Evolutionary conservation across 345 rosid species (phyloP), one percentile per base, ranked within the genome.

Genomic region (Kernera saxatilis): DNA sequence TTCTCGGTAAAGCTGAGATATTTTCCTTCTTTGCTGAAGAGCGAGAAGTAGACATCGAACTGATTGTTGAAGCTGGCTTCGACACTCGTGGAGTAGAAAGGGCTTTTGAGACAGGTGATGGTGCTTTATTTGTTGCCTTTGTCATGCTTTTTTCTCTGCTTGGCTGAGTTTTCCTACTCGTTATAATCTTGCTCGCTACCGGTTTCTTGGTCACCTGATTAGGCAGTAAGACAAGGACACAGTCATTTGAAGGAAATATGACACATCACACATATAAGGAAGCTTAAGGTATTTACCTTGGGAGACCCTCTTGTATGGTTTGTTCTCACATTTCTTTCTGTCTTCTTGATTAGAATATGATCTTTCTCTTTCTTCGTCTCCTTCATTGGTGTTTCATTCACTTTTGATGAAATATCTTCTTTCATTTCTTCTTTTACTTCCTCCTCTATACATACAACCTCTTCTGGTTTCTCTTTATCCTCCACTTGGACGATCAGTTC

Each of bases 81-180:
- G 78, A 74, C 69, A 76, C 59, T 69, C 73, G 81, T 22, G 81
- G 83, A 22, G 86, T 81, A 33, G 81, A 78, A 73, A 73, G 82
- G 11, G 75, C 50, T 66, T 74, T 82, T 39, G 72, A 30, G 55
- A 57, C 67, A 56, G 84, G 73, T 52, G 81, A 25, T 36, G 70
- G 54, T 14, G 74, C 29, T 81, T 78, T 78, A 52, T 72, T 72
- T 72, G 78, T 39, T 57, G 26, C 21, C 23, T 54, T 69, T 12
- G 9, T 11, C 30, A 57, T 39, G 14, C 35, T 70, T 51, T 46
- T 78, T 51, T 63, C 78, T 19, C 40, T 71, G 52, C 37, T 52
- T 62, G 69, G 71, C 26, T 60, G 67, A 61, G 72, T 56, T 64
- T 48, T 78, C 36, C 14, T 70, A 37, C 15, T 27, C 0, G 21